Conservation (phyloP, 23 red algal species). For the Gracilaria caudata region DNA sequence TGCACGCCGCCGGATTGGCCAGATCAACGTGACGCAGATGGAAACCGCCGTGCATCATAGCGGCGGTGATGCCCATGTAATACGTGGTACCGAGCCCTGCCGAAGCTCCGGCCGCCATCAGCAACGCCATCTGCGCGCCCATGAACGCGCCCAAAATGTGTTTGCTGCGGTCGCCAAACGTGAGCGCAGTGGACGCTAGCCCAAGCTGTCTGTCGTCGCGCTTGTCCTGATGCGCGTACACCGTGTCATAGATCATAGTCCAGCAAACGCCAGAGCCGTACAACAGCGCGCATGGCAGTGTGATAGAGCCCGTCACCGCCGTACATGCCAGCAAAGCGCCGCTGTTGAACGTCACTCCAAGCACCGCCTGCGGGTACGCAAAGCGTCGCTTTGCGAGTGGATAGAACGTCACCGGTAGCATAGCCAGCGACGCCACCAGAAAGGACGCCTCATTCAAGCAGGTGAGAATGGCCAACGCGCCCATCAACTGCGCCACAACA, state of each 20-base stretch:
- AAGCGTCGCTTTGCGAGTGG: conserved; percentile 88
- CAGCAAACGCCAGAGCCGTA: conserved; percentile 78
- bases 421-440: conserved; percentile 32
- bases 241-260: conserved; percentile 98
- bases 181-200: conserved; percentile 73
- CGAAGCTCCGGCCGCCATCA: conserved; percentile 30
- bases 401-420: conserved; percentile 77
- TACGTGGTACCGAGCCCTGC: conserved; percentile 52
- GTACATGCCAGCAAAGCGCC: conserved; percentile 82
- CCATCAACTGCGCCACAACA: conserved; percentile 51
- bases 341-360: conserved; percentile 91
- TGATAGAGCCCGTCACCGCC: conserved; percentile 56
- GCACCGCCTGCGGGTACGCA: conserved; percentile 82
- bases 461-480: conserved; percentile 70
- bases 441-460: conserved; percentile 65
- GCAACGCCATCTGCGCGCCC: conserved; percentile 41
- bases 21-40: conserved; percentile 34
- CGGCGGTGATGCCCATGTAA: conserved; percentile 42
- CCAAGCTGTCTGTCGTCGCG: conserved; percentile 63
- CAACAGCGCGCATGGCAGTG: conserved; percentile 32
- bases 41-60: conserved; percentile 41
- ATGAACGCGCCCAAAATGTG: conserved; percentile 26
- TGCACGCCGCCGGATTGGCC: conserved; percentile 34
- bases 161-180: conserved; percentile 60
- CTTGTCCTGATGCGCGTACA: conserved; percentile 97